phyloP scores from a whole-genome alignment of 768 basidiomycete species.

The Kwoniella dejecticola region DNA sequence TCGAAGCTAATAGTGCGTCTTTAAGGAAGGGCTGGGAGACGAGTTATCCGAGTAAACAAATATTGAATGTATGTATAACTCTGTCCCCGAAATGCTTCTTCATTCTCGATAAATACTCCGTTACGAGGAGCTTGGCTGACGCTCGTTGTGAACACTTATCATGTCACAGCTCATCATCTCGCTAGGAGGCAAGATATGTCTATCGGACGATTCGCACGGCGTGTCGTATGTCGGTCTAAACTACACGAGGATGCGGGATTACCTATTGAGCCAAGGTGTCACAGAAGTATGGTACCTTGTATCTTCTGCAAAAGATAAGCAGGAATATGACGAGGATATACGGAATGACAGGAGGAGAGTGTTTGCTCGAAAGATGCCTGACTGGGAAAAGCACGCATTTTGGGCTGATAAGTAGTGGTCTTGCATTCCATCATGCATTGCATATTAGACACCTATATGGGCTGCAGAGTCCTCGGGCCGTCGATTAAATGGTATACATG shows the following conservation, averaged over 20 bases:
- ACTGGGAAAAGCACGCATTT: slow-evolving; percentile 42
- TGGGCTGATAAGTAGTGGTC: slow-evolving; percentile 23
- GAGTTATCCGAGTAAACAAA: slow-evolving; percentile 78
- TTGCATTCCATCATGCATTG: neutral
- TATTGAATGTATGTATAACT: slow-evolving; percentile 67
- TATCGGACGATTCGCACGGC: slow-evolving; percentile 97
- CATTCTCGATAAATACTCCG: no score
- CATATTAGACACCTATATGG: neutral
- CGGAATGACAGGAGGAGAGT: slow-evolving; percentile 33
- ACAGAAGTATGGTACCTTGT: slow-evolving; percentile 58
- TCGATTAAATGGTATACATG: no score
- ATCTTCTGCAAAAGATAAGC: neutral
- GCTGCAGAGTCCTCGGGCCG: no score
- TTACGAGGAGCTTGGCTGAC: no score
- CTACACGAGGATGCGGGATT: slow-evolving; percentile 68
- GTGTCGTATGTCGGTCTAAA: slow-evolving; percentile 84
- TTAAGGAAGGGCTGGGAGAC: slow-evolving; percentile 86
- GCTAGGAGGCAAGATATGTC: slow-evolving; percentile 70
- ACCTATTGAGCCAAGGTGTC: slow-evolving; percentile 67
- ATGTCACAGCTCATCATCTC: slow-evolving; percentile 79
- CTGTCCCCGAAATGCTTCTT: no score
- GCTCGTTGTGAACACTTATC: no score
- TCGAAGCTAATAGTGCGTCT: slow-evolving; percentile 90
- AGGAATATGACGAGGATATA: slow-evolving; percentile 16
- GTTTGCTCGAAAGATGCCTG: slow-evolving; percentile 24